Evolutionary conservation across 352 stramenopile species (phyloP).

Genomic region (Pseudoperonospora humuli): DNA sequence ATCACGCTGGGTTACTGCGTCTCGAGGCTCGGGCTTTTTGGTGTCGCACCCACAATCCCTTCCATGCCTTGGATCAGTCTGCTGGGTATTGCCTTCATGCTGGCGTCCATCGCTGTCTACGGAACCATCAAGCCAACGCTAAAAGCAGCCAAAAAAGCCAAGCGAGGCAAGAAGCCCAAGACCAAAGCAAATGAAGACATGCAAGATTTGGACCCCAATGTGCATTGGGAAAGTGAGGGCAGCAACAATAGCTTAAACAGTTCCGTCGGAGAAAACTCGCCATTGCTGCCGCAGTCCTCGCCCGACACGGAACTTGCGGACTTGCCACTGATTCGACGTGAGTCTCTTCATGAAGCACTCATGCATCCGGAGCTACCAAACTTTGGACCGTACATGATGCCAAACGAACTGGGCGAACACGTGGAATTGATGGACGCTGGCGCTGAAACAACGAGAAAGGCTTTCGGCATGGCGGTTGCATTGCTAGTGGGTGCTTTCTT

Average conservation of each 20-base stretch:
- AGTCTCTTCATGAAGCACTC: slow-evolving; percentile 49
- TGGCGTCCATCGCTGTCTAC: slow-evolving; percentile 72
- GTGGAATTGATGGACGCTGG: slow-evolving; percentile 37
- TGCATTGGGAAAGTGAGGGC: slow-evolving; percentile 6
- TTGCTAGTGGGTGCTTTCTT: slow-evolving; percentile 63
- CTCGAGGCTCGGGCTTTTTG: slow-evolving; percentile 64
- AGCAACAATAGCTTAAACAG: slow-evolving; percentile 18
- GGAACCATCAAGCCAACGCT: slow-evolving; percentile 70
- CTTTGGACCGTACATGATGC: slow-evolving; percentile 75
- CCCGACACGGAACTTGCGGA: slow-evolving; percentile 7
- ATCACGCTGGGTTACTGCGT: slow-evolving; percentile 77
- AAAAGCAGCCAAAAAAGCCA: slow-evolving; percentile 15
- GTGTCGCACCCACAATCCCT: slow-evolving; percentile 53
- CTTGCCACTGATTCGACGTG: slow-evolving; percentile 16
- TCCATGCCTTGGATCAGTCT: slow-evolving; percentile 43
- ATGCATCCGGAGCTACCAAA: slow-evolving; percentile 73
- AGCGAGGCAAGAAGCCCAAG: slow-evolving; percentile 8
- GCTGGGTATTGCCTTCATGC: slow-evolving; percentile 70
- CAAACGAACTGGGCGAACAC: slow-evolving; percentile 51
- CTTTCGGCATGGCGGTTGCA: slow-evolving; percentile 54
- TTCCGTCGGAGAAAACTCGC: slow-evolving; percentile 27
- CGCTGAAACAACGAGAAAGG: slow-evolving; percentile 50
- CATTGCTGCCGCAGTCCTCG: slow-evolving; percentile 29
- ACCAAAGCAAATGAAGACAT: background rate
- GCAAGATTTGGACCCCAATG: slow-evolving; percentile 1